Evolutionary conservation across 2,329 filamentous ascomycete species (phyloP).

Genomic region (Sporothrix brasiliensis): DNA sequence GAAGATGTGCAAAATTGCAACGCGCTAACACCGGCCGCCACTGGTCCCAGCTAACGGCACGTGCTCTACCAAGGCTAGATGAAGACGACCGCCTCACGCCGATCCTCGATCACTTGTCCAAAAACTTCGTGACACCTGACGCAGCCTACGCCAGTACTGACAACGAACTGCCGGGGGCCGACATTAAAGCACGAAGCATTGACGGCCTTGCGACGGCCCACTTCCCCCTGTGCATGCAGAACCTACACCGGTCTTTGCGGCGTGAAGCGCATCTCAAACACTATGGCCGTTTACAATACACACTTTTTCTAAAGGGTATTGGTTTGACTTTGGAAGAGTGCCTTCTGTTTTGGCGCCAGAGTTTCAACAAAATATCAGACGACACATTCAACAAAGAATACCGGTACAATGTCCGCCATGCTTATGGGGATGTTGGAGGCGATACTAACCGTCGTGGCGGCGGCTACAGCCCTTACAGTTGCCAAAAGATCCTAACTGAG

Average conservation of each 20-base stretch:
- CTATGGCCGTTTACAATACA: conserved; percentile 90
- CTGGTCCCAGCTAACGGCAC: conserved; percentile 68
- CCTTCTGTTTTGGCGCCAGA: conserved; percentile 85
- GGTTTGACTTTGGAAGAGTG: conserved; percentile 90
- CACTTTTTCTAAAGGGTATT: conserved; percentile 93
- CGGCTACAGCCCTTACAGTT: conserved; percentile 89
- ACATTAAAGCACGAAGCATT: conserved; percentile 77
- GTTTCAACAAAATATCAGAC: conserved; percentile 85
- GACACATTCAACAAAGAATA: conserved; percentile 98
- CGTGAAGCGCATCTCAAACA: conserved; percentile 92
- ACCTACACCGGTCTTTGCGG: conserved; percentile 81
- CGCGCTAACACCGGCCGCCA: background rate
- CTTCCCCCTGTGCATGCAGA: conserved; percentile 93
- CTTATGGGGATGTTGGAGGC: conserved; percentile 92
- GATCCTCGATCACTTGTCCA: conserved; percentile 76
- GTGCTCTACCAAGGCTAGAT: conserved; percentile 86
- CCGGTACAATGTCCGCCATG: conserved; percentile 93
- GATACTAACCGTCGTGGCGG: conserved; percentile 83
- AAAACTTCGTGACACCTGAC: conserved; percentile 93
- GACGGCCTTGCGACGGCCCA: conserved; percentile 76
- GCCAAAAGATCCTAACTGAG: conserved; percentile 92
- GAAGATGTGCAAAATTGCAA: too few species aligned
- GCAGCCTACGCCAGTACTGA: conserved; percentile 69
- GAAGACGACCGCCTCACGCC: conserved; percentile 87
- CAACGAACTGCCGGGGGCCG: conserved; percentile 67